A percentile compares a stretch with the other conserved stretches of the same genome.
These are phyloP conservation scores for Pseudotsuga menziesii DNA, from an alignment of 75 land plant genomes.

Conservation along the genomic window DNA sequence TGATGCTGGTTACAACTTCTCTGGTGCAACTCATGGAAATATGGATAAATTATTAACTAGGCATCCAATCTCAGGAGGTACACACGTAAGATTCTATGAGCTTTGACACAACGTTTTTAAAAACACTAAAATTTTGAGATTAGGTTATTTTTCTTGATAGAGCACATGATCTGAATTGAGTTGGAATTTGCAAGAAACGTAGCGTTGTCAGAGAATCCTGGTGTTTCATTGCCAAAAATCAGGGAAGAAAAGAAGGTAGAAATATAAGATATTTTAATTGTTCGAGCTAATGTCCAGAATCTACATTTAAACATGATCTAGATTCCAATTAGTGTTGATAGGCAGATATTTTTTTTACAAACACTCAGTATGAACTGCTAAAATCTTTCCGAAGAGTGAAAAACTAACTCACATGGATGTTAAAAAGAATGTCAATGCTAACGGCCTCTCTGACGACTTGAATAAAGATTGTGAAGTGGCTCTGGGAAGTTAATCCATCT, in stretches of 20 bases:
- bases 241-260: slow-evolving; percentile 1
- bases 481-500: slow-evolving; percentile 81
- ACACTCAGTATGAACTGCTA: slow-evolving; percentile 2
- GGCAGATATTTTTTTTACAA: background rate
- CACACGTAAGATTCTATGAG: slow-evolving; percentile 14
- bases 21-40: background rate
- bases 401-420: background rate
- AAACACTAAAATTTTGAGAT: slow-evolving; percentile 10
- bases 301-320: background rate
- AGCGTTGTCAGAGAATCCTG: slow-evolving; percentile 9
- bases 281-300: background rate
- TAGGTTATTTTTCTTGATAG: slow-evolving; percentile 2
- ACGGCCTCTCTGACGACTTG: slow-evolving; percentile 16
- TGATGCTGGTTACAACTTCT: background rate
- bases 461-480: slow-evolving; percentile 40
- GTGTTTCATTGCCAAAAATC: background rate
- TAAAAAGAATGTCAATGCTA: background rate
- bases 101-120: slow-evolving; percentile 2
- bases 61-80: slow-evolving; percentile 13
- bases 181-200: slow-evolving; percentile 7
- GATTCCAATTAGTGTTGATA: background rate
- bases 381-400: background rate
- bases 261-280: background rate
- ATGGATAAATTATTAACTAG: slow-evolving; percentile 6
- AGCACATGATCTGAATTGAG: slow-evolving; percentile 10